Conservation (phyloP, 2,329 filamentous ascomycete genomes). For the Fusarium buharicum region DNA sequence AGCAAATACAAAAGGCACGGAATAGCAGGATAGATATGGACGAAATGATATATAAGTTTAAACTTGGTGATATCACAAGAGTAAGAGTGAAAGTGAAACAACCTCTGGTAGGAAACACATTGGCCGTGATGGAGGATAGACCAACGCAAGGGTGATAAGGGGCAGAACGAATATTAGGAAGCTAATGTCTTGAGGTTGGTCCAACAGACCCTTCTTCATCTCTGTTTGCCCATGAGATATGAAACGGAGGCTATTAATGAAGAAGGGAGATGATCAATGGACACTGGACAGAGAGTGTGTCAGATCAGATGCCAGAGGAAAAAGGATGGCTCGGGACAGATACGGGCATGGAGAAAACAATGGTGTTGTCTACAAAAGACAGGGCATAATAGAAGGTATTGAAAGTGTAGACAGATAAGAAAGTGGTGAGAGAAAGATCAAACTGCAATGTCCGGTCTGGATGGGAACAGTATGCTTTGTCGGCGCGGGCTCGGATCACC, state of each 20-base stretch:
- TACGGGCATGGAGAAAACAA: background rate
- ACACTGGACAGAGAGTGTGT: background rate
- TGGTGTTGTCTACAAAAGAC: background rate
- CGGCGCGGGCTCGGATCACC: conserved; percentile 35
- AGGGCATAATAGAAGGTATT: background rate
- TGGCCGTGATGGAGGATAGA: background rate
- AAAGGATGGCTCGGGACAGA: conserved; percentile 1
- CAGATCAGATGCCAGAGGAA: background rate
- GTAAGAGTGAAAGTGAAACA: conserved; percentile 15
- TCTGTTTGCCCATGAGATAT: conserved; percentile 12
- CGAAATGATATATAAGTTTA: conserved; percentile 11
- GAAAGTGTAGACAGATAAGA: background rate
- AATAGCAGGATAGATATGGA: conserved; percentile 7
- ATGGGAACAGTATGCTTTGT: conserved; percentile 14
- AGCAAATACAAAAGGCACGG: conserved; percentile 3
- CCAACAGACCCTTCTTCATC: conserved; percentile 14
- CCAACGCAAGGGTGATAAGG: background rate
- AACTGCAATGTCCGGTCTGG: conserved; percentile 12
- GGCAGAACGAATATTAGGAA: no score
- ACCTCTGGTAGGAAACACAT: background rate
- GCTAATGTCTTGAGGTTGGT: no score
- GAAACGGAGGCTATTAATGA: background rate
- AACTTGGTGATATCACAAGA: conserved; percentile 18
- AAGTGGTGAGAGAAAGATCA: background rate
- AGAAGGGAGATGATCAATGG: no score